Evolutionary conservation across 2,329 filamentous ascomycete genomes (phyloP).

Genomic region (Capronia americana): DNA sequence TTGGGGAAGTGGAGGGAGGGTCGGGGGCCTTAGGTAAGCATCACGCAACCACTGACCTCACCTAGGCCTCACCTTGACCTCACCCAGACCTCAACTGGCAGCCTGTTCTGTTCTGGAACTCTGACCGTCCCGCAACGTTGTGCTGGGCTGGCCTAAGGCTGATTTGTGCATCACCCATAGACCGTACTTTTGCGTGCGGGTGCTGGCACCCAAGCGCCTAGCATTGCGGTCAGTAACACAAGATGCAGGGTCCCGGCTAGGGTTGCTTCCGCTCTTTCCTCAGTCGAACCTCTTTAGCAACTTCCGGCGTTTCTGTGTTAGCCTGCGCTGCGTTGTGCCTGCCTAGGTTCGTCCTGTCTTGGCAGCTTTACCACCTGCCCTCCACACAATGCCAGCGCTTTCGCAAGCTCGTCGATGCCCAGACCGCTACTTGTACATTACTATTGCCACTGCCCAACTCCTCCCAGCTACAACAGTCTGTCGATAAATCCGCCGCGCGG

Average conservation of each 20-base stretch:
- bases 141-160: slow-evolving; percentile 18
- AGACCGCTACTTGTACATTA: not conserved
- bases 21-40: slow-evolving; percentile 15
- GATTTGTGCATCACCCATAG: slow-evolving; percentile 17
- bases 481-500: not conserved
- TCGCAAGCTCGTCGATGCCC: not conserved
- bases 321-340: not conserved
- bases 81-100: no score
- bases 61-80: no score
- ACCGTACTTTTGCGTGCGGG: slow-evolving; percentile 12
- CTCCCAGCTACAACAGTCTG: not conserved
- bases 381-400: not conserved
- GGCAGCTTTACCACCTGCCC: no score
- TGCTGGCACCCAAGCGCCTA: not conserved
- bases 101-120: slow-evolving; percentile 12
- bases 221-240: slow-evolving; percentile 13
- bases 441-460: not conserved
- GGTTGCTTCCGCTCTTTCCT: not conserved
- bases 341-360: not conserved
- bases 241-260: not conserved
- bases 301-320: not conserved
- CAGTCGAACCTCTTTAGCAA: not conserved
- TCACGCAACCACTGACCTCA: not conserved
- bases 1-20: not conserved
- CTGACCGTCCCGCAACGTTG: slow-evolving; percentile 4